These are phyloP conservation scores for Aristolochia fimbriata DNA, from an alignment of 164 flowering plant species.

Conservation along the genomic window DNA sequence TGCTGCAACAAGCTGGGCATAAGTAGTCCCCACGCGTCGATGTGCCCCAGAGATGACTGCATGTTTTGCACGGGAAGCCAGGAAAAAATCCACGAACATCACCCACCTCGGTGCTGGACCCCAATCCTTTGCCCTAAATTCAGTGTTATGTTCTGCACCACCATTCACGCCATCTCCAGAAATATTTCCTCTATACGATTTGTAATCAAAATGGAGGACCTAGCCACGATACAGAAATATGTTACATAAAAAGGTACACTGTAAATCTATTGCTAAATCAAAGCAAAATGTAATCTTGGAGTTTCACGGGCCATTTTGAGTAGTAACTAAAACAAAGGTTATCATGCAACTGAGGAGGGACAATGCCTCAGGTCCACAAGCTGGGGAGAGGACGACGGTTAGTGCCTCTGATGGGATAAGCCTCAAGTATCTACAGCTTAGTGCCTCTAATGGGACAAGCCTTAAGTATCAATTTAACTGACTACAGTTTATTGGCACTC, in stretches of 20 bases:
- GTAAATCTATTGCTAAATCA: too few species aligned
- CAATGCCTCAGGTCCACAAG: too few species aligned
- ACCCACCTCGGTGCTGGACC: conserved; percentile 99
- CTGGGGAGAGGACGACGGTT: too few species aligned
- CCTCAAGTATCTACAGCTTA: too few species aligned
- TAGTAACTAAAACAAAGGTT: too few species aligned
- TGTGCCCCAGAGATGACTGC: conserved; percentile 89
- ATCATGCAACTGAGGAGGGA: too few species aligned
- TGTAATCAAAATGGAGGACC: conserved; percentile 83
- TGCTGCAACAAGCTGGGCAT: conserved; percentile 91
- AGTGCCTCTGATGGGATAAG: too few species aligned
- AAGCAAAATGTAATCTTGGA: too few species aligned
- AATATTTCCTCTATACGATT: conserved; percentile 50
- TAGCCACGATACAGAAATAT: conserved; percentile 16
- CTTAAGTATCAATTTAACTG: too few species aligned
- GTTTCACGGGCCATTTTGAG: too few species aligned
- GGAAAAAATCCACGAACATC: conserved; percentile 95
- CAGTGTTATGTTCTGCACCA: conserved; percentile 11
- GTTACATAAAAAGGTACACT: background rate
- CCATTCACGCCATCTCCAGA: conserved; percentile 18
- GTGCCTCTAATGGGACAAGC: too few species aligned
- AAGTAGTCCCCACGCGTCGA: conserved; percentile 93
- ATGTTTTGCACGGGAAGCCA: conserved; percentile 81
- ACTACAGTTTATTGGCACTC: too few species aligned
- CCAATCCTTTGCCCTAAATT: conserved; percentile 86